Percentiles rank a stretch among this genome's conserved stretches.
phyloP scores from a whole-genome alignment of 768 basidiomycete genomes.

The Neoboletus subvelutipes region DNA sequence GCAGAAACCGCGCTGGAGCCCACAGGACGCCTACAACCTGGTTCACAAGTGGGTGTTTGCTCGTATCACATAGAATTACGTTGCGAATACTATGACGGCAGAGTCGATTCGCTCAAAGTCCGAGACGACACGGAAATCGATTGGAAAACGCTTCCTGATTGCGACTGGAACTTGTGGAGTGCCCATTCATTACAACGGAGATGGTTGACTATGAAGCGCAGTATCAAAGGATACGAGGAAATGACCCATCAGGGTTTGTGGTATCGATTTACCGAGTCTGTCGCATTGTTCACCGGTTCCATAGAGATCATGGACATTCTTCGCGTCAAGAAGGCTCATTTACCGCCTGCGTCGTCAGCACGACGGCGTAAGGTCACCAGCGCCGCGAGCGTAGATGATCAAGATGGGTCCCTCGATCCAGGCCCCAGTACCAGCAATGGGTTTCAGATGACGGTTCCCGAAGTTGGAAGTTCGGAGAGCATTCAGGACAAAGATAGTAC shows the following conservation, averaged over 20 bases:
- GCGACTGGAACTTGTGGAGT: slow-evolving; percentile 83
- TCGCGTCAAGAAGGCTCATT: slow-evolving; percentile 66
- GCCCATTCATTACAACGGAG: slow-evolving; percentile 75
- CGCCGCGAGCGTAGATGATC: slow-evolving; percentile 47
- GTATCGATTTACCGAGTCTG: neutral
- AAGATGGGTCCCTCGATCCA: slow-evolving; percentile 30
- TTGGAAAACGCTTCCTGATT: slow-evolving; percentile 75
- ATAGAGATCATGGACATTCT: slow-evolving; percentile 83
- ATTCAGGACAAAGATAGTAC: slow-evolving; percentile 13
- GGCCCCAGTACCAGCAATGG: slow-evolving; percentile 19
- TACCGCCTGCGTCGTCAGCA: slow-evolving; percentile 40
- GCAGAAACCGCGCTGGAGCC: slow-evolving; percentile 67
- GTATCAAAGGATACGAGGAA: slow-evolving; percentile 73
- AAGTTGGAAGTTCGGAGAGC: slow-evolving; percentile 15
- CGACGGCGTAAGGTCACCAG: slow-evolving; percentile 53
- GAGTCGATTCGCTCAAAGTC: slow-evolving; percentile 72
- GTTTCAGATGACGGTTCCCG: slow-evolving; percentile 25
- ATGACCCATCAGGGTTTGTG: slow-evolving; percentile 75
- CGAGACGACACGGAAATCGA: slow-evolving; percentile 82
- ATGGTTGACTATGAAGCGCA: slow-evolving; percentile 77
- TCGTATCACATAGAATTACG: neutral
- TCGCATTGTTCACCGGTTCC: slow-evolving; percentile 8
- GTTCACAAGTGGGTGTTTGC: slow-evolving; percentile 62
- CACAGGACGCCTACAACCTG: slow-evolving; percentile 74
- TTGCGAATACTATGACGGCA: slow-evolving; percentile 28